Percentiles rank a stretch among this genome's conserved stretches.
These are phyloP conservation scores for Ustilago esculenta DNA, from an alignment of 1,284 basidiomycete genomes.

Conservation along the genomic window DNA sequence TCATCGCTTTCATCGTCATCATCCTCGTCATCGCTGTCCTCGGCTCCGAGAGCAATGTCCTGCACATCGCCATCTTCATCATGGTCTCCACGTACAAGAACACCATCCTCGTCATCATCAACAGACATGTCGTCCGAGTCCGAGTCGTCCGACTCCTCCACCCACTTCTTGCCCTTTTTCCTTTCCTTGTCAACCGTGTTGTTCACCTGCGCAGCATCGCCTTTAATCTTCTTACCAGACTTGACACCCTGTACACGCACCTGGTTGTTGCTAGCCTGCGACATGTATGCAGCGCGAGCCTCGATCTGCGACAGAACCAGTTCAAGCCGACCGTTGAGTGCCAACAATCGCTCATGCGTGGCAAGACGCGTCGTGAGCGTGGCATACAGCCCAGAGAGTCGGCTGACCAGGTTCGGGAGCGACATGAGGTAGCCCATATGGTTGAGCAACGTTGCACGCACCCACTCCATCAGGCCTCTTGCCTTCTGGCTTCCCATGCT, in stretches of 20 bases:
- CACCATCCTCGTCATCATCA: slow-evolving; percentile 34
- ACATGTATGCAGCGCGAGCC: slow-evolving; percentile 70
- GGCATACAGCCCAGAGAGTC: slow-evolving; percentile 83
- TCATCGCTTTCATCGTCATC: slow-evolving; percentile 45
- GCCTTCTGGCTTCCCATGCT: slow-evolving; percentile 53
- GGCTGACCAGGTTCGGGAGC: slow-evolving; percentile 83
- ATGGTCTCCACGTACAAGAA: slow-evolving; percentile 38
- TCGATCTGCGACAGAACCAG: slow-evolving; percentile 93
- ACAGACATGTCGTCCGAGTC: slow-evolving; percentile 48
- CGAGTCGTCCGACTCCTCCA: slow-evolving; percentile 51
- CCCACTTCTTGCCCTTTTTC: slow-evolving; percentile 54
- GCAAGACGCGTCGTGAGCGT: slow-evolving; percentile 82
- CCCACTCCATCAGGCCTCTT: slow-evolving; percentile 85
- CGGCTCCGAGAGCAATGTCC: slow-evolving; percentile 52
- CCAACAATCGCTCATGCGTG: slow-evolving; percentile 83
- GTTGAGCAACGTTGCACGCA: slow-evolving; percentile 83
- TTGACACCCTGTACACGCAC: slow-evolving; percentile 56
- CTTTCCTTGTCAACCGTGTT: slow-evolving; percentile 21
- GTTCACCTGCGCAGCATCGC: slow-evolving; percentile 15
- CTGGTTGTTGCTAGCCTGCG: slow-evolving; percentile 43
- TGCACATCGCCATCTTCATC: slow-evolving; percentile 55
- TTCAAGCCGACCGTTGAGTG: slow-evolving; percentile 88
- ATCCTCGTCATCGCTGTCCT: slow-evolving; percentile 45
- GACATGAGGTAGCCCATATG: slow-evolving; percentile 95
- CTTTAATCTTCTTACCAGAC: slow-evolving; percentile 41